Conservation (phyloP, 108 stramenopile species). For the Stephanodiscus minutulus region DNA sequence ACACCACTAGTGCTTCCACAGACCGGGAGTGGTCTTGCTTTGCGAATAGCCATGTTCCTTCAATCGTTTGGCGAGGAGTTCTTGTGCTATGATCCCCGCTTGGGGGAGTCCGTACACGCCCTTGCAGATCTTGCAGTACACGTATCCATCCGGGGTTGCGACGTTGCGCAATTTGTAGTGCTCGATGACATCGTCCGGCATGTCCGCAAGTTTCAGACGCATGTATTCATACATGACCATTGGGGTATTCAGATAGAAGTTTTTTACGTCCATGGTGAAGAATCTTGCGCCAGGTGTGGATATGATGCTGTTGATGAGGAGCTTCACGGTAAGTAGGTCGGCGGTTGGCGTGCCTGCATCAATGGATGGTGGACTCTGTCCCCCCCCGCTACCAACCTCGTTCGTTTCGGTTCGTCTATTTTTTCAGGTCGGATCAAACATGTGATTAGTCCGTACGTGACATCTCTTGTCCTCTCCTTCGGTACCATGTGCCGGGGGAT, state of each 20-base stretch:
- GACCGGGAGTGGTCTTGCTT: conserved; percentile 38
- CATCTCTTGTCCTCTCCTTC: conserved; percentile 4
- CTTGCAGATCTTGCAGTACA: conserved; percentile 11
- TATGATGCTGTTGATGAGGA: conserved; percentile 51
- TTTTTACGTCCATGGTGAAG: conserved; percentile 48
- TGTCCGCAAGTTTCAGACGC: conserved; percentile 17
- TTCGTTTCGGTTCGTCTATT: conserved; percentile 14
- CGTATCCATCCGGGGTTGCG: conserved; percentile 19
- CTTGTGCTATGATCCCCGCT: conserved; percentile 42
- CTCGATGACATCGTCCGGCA: conserved; percentile 42
- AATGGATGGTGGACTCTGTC: conserved; percentile 33
- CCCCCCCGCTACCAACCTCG: conserved; percentile 41
- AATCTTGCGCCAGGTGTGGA: conserved; percentile 34
- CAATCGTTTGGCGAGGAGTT: conserved; percentile 1
- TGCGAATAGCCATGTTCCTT: no score
- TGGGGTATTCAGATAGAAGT: conserved; percentile 50
- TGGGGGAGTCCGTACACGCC: conserved; percentile 57
- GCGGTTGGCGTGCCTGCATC: conserved; percentile 40
- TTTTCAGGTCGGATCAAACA: conserved; percentile 29
- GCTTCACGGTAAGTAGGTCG: conserved; percentile 36
- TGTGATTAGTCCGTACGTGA: conserved; percentile 26
- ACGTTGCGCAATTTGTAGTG: no score
- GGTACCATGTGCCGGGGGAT: neutral
- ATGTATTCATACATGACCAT: conserved; percentile 43
- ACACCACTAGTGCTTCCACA: conserved; percentile 36